Evolutionary conservation across 371 early-diverging fungal species (phyloP).

Genomic region (Apophysomyces trapeziformis): DNA sequence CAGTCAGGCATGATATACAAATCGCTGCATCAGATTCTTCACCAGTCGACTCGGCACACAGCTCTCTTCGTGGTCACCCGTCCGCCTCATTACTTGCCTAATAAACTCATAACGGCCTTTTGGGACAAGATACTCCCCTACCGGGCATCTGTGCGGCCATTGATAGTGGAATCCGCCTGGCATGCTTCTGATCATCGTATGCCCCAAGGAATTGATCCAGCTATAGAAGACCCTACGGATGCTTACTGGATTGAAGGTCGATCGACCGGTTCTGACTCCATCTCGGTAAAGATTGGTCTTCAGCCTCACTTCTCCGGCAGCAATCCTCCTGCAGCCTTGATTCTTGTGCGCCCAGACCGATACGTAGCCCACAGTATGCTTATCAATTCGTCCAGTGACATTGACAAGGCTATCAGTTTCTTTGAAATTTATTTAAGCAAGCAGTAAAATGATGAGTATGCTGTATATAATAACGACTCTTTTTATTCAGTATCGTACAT

Average conservation of each 20-base stretch:
- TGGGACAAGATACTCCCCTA: neutral
- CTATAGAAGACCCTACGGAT: conserved; percentile 8
- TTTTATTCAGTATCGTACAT: too few species aligned
- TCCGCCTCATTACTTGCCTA: conserved; percentile 1
- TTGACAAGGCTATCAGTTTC: conserved; percentile 18
- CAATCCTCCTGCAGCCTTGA: conserved; percentile 19
- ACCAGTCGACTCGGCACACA: conserved; percentile 11
- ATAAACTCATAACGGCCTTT: neutral
- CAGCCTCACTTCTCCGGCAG: neutral
- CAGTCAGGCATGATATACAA: neutral
- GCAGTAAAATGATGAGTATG: neutral
- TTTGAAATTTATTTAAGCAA: neutral
- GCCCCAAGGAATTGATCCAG: neutral
- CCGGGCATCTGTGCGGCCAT: conserved; percentile 5
- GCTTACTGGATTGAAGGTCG: conserved; percentile 23
- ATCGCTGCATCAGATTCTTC: neutral
- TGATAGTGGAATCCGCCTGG: conserved; percentile 25
- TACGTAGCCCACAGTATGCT: conserved; percentile 24
- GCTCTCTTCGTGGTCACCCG: conserved; percentile 7
- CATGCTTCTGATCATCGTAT: conserved; percentile 2
- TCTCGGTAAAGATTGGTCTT: conserved; percentile 22
- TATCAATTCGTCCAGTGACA: conserved; percentile 13
- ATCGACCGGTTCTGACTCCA: neutral
- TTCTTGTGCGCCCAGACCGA: conserved; percentile 26
- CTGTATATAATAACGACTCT: neutral